Percentiles rank a stretch among this genome's conserved stretches.
phyloP scores from a whole-genome alignment of 352 stramenopile species.

The Elongisporangium anandrum region DNA sequence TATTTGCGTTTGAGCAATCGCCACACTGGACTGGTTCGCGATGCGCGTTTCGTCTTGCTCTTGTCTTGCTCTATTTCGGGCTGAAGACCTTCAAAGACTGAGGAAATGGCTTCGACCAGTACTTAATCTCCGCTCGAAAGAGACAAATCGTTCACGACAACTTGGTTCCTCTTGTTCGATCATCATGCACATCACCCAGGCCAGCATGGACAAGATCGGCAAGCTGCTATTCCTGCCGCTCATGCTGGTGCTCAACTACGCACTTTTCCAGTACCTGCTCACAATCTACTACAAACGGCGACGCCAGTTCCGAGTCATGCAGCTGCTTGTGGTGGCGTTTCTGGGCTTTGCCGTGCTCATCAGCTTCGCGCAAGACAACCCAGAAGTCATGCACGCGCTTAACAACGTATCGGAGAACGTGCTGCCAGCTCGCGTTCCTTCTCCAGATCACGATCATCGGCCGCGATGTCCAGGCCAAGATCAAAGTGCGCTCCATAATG shows the following conservation, averaged over 20 bases:
- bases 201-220: constrained; percentile 8
- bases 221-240: constrained; percentile 6
- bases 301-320: constrained; percentile 5
- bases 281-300: constrained; percentile 14
- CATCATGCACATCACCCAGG: neutral
- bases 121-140: too few relatives aligned
- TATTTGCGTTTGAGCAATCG: too few relatives aligned
- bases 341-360: constrained; percentile 17
- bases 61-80: too few relatives aligned
- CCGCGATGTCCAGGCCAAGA: constrained; percentile 22
- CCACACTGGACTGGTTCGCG: too few relatives aligned
- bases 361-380: constrained; percentile 14
- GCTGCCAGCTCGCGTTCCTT: constrained; percentile 28
- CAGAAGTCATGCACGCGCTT: constrained; percentile 9
- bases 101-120: too few relatives aligned
- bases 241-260: constrained; percentile 10
- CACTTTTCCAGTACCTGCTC: constrained; percentile 9
- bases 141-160: too few relatives aligned
- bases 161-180: too few relatives aligned
- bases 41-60: too few relatives aligned
- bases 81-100: too few relatives aligned
- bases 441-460: constrained; percentile 42
- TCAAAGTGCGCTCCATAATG: constrained; percentile 29
- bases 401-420: constrained; percentile 34
- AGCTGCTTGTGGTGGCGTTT: constrained; percentile 11